Conservation (phyloP, 1,284 basidiomycete species). For the Psilocybe mexicana region DNA sequence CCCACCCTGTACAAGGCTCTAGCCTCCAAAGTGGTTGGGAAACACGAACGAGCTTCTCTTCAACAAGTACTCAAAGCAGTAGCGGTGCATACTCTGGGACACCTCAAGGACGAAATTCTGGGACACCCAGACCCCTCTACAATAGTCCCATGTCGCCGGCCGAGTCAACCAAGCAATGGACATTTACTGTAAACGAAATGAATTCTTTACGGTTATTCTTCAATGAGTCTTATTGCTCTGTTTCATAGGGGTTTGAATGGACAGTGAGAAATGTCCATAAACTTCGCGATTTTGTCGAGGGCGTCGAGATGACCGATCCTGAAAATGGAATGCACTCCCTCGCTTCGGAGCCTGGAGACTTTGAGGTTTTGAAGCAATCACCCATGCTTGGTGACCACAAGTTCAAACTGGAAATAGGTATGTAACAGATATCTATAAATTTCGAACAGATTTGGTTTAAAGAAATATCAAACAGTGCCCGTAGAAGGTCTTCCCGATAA, state of each 20-base stretch:
- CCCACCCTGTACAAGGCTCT: slow-evolving; percentile 27
- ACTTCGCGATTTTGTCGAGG: slow-evolving; percentile 54
- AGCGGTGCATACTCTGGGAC: slow-evolving; percentile 11
- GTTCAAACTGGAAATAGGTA: slow-evolving; percentile 71
- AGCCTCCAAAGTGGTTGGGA: slow-evolving; percentile 33
- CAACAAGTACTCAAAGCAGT: slow-evolving; percentile 16
- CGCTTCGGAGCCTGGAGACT: slow-evolving; percentile 37
- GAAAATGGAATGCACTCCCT: slow-evolving; percentile 22
- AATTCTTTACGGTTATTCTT: not conserved
- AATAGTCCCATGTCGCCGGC: slow-evolving; percentile 34
- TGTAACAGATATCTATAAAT: slow-evolving; percentile 15
- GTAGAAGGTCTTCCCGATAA: slow-evolving; percentile 27
- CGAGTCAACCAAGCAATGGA: slow-evolving; percentile 59
- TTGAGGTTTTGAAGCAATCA: slow-evolving; percentile 64
- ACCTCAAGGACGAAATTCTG: slow-evolving; percentile 14
- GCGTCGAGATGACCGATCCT: slow-evolving; percentile 24
- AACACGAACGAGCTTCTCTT: slow-evolving; percentile 23
- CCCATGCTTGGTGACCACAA: slow-evolving; percentile 69
- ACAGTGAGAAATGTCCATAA: slow-evolving; percentile 56
- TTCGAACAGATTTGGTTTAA: not conserved
- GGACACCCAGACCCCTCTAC: slow-evolving; percentile 19
- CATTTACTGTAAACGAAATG: slow-evolving; percentile 46
- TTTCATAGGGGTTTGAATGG: slow-evolving; percentile 67
- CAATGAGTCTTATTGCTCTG: slow-evolving; percentile 1
- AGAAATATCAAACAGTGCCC: slow-evolving; percentile 25